These are phyloP conservation scores for Vigna trinervia DNA, from an alignment of 306 rosid genomes.

Conservation along the genomic window DNA sequence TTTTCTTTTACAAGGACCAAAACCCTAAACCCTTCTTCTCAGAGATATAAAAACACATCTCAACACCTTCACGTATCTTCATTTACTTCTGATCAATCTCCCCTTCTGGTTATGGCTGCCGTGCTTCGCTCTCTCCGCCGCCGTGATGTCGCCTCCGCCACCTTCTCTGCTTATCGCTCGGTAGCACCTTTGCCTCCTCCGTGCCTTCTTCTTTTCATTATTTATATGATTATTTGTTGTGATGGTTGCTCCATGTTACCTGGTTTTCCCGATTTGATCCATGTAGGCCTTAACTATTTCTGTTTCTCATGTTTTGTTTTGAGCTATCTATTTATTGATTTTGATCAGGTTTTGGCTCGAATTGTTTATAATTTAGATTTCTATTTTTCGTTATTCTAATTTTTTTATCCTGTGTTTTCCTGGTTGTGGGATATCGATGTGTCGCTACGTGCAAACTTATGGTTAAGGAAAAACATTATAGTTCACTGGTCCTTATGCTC, in stretches of 20 bases:
- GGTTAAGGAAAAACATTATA: background rate
- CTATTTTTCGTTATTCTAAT: background rate
- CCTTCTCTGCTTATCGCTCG: slow-evolving; percentile 67
- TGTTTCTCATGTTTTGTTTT: background rate
- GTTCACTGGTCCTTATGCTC: background rate
- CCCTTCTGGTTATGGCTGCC: slow-evolving; percentile 51
- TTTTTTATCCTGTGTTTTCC: background rate
- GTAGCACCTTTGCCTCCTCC: slow-evolving; percentile 37
- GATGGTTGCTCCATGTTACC: background rate
- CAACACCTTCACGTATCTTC: background rate
- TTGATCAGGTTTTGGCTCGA: background rate
- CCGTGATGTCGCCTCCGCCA: slow-evolving; percentile 57
- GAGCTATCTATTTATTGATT: background rate
- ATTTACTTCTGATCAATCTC: background rate
- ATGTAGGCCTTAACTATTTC: background rate
- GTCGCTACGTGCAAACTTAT: background rate
- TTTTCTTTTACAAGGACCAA: background rate
- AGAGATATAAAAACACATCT: background rate
- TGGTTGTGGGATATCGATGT: background rate
- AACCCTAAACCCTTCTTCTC: slow-evolving; percentile 49
- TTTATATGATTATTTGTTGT: too few species aligned
- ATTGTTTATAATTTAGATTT: background rate
- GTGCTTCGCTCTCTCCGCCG: slow-evolving; percentile 66
- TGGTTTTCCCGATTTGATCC: background rate
- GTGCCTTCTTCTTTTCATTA: slow-evolving; percentile 28